Base-by-base conservation (phyloP, 2,329 filamentous ascomycete genomes). In the Fusarium robinianum region DNA sequence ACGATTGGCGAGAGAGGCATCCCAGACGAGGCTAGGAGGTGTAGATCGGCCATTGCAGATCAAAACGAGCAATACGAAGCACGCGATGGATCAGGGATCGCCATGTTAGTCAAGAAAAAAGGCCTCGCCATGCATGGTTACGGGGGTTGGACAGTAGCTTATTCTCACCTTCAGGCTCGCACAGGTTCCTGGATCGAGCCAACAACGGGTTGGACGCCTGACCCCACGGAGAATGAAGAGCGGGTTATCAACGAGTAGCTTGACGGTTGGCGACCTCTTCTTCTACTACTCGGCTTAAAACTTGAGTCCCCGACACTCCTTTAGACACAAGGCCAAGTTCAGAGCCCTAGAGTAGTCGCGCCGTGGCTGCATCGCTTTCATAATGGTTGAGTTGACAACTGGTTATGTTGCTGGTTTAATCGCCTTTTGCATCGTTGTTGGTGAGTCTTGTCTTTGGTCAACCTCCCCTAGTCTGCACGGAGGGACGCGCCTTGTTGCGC, bases 331-430 rank as follows among this genome's bases (percentile, higher is more conserved):
- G 23, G 17, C 8, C n/a, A n/a, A 8, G 3, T 9, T 6, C 12
- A 11, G 32, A 24, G 15, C n/a, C 21, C 22, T 16, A 21, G 21
- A 35, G 12, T 10, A 47, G 11, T 12, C 16, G 18, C 12, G 23
- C 34, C 17, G 12, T 26, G 15, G 15, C n/a, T 14, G 30, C 32
- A 5, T 12, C 25, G 21, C 18, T 25, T 24, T 37, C 41, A 30
- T 10, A 33, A 58, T 58, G 53, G 24, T 34, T 24, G 51, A 58
- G 18, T 22, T 60, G 11, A 58, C 58, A 1, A 48, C 53, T 11
- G 58, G 58, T 26, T 53, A 58, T 21, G 51, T 58, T 23, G 58
- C 58, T 17, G 55, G 58, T 47, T 46, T 61, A 9, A 61, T 61
- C 32, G 58, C 57, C 27, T 49, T 54, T 26, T 46, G 41, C 25